A percentile compares a stretch with the other conserved stretches of the same genome.
Conservation (phyloP, 345 rosid species). For the Arabidopsis thaliana region DNA sequence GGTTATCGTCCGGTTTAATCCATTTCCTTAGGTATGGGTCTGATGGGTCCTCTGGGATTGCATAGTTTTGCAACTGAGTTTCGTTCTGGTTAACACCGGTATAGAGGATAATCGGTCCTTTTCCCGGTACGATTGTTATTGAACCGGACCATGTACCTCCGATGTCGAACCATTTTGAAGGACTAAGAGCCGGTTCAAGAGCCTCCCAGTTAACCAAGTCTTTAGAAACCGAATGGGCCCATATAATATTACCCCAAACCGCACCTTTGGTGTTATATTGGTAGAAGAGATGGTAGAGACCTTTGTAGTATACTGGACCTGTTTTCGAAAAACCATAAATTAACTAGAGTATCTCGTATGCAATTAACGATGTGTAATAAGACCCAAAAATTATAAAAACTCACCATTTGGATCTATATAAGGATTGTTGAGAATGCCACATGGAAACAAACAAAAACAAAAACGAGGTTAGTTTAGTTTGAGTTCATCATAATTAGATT, state of each 20-base stretch:
- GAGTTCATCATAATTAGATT: not conserved
- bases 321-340: not conserved
- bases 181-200: constrained; percentile 71
- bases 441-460: constrained; percentile 3
- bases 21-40: constrained; percentile 81
- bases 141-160: constrained; percentile 96
- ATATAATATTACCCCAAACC: constrained; percentile 94
- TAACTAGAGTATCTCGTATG: not conserved
- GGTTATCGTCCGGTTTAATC: constrained; percentile 82
- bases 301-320: constrained; percentile 85
- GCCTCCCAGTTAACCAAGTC: constrained; percentile 83
- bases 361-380: not conserved
- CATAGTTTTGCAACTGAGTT: constrained; percentile 73
- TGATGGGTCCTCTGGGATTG: constrained; percentile 66
- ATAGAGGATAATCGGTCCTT: constrained; percentile 71
- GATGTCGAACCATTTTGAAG: constrained; percentile 69
- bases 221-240: constrained; percentile 94
- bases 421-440: constrained; percentile 2
- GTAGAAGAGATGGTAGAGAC: constrained; percentile 82
- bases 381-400: not conserved
- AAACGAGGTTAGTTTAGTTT: constrained; percentile 9
- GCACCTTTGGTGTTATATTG: constrained; percentile 90
- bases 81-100: constrained; percentile 63
- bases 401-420: constrained; percentile 58
- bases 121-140: constrained; percentile 66